Percentiles rank a stretch among this genome's conserved stretches.
These are phyloP conservation scores for Salicornia ramosissima DNA, from an alignment of 148 eudicot species.

Conservation along the genomic window DNA sequence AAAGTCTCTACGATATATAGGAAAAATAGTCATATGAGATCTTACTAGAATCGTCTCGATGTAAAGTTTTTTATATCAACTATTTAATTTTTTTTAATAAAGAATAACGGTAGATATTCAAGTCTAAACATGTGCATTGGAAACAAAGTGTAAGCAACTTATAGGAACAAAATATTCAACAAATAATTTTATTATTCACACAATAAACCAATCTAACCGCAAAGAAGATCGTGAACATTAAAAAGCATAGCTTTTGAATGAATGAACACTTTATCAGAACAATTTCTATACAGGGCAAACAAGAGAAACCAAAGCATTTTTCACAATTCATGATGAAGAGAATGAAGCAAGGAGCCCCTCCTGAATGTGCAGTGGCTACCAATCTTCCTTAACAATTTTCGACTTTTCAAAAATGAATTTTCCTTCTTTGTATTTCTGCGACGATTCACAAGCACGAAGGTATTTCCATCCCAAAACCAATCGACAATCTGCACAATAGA, in stretches of 20 bases:
- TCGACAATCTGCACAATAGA: constrained; percentile 43
- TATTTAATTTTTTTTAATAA: no score
- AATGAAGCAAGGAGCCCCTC: constrained; percentile 13
- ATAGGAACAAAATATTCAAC: no score
- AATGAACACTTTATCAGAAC: constrained; percentile 17
- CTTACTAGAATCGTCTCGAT: no score
- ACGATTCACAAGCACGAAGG: constrained; percentile 45
- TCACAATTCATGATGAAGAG: constrained; percentile 8
- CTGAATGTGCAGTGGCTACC: constrained; percentile 32
- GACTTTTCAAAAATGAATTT: constrained; percentile 52
- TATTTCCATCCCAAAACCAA: constrained; percentile 56
- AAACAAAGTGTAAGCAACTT: no score
- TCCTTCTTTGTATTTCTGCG: constrained; percentile 58
- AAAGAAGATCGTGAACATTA: neutral
- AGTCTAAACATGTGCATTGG: no score
- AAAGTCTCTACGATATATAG: no score
- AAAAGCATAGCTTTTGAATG: neutral
- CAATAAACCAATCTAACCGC: constrained; percentile 3
- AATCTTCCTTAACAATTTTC: constrained; percentile 53
- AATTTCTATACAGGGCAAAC: constrained; percentile 25
- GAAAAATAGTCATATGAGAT: no score
- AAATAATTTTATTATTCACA: constrained; percentile 16
- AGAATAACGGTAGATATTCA: no score
- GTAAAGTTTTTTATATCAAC: no score
- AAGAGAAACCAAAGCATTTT: neutral